Percentiles rank a stretch among this genome's conserved stretches.
phyloP scores from a whole-genome alignment of 441 rosid genomes.

The Aquilaria agallochum region DNA sequence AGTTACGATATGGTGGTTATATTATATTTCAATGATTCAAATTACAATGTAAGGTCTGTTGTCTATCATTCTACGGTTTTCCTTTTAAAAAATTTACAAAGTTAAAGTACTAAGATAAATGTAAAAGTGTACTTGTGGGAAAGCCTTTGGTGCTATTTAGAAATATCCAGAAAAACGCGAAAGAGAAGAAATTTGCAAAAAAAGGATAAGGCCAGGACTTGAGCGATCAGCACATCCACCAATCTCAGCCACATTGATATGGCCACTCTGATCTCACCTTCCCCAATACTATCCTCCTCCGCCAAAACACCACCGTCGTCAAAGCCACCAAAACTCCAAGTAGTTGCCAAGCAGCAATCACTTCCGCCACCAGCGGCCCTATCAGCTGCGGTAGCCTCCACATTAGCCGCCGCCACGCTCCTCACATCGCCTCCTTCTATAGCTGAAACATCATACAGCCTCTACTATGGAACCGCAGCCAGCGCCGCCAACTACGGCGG shows the following conservation, averaged over 20 bases:
- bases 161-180: too few relatives aligned
- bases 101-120: too few relatives aligned
- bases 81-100: too few relatives aligned
- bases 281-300: constrained; percentile 47
- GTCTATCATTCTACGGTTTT: too few relatives aligned
- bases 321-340: constrained; percentile 15
- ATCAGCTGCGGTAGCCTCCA: constrained; percentile 23
- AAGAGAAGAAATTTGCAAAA: too few relatives aligned
- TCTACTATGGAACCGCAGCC: constrained; percentile 93
- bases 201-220: too few relatives aligned
- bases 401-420: constrained; percentile 51
- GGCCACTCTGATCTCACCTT: constrained; percentile 57
- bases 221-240: constrained; percentile 14
- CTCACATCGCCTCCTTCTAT: constrained; percentile 49
- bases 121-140: too few relatives aligned
- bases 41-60: too few relatives aligned
- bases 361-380: constrained; percentile 19
- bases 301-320: constrained; percentile 21
- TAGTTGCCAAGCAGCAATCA: constrained; percentile 1
- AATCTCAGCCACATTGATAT: constrained; percentile 26
- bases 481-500: constrained; percentile 95
- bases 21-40: too few relatives aligned
- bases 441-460: constrained; percentile 39
- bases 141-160: too few relatives aligned
- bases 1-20: too few relatives aligned